These are phyloP conservation scores for Ehretia macrophylla DNA, from an alignment of 257 asterid genomes.

Conservation along the genomic window DNA sequence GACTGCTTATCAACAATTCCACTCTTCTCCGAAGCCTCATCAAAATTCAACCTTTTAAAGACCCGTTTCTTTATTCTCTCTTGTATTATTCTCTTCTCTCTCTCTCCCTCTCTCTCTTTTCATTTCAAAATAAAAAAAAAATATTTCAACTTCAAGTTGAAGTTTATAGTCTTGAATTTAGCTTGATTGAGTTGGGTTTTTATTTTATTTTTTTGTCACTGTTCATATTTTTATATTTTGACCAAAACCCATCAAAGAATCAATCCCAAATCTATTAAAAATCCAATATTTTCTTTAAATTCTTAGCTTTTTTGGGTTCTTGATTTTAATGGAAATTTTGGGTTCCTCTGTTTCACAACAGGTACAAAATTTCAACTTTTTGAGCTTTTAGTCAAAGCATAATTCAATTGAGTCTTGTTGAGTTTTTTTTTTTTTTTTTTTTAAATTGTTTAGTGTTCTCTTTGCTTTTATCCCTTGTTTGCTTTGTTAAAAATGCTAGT, in stretches of 20 bases:
- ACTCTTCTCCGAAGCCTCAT: conserved; percentile 26
- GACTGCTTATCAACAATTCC: conserved; percentile 38
- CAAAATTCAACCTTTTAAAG: conserved; percentile 25
- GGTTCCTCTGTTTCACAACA: conserved; percentile 28
- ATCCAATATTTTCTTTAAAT: conserved; percentile 19
- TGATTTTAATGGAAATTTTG: conserved; percentile 34
- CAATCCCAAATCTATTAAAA: conserved; percentile 24
- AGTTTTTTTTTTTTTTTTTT: not conserved
- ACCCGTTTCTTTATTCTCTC: conserved; percentile 22
- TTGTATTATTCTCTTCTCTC: not conserved
- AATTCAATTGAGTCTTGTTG: conserved; percentile 7
- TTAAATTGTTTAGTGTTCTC: not conserved
- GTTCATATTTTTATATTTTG: conserved; percentile 9
- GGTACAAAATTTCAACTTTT: conserved; percentile 33
- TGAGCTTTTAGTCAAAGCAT: not conserved
- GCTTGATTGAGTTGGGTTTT: conserved; percentile 13
- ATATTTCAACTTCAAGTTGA: not conserved
- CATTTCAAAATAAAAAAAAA: conserved; percentile 1
- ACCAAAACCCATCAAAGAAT: conserved; percentile 30
- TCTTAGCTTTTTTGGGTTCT: not conserved
- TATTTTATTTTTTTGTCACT: conserved; percentile 22
- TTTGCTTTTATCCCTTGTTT: conserved; percentile 33
- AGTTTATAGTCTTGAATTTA: conserved; percentile 1
- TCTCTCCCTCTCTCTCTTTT: conserved; percentile 3
- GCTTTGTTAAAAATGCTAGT: conserved; percentile 31